phyloP scores from a whole-genome alignment of 73 alveolate genomes.

The Paramecium pentaurelia region DNA sequence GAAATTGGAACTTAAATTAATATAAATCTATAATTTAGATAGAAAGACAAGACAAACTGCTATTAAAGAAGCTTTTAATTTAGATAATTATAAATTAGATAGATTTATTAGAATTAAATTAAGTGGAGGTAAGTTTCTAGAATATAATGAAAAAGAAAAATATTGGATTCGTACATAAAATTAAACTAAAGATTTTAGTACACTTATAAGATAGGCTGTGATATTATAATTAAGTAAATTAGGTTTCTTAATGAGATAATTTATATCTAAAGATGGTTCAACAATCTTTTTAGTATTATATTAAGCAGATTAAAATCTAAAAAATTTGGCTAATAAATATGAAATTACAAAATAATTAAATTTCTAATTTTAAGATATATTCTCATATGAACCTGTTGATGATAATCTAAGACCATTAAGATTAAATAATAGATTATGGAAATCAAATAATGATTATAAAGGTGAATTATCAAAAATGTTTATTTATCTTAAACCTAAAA shows the following conservation, averaged over 20 bases:
- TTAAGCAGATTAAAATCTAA: background rate
- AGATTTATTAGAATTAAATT: background rate
- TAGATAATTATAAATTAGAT: background rate
- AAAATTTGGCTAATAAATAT: background rate
- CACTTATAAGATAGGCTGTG: background rate
- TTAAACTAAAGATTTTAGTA: background rate
- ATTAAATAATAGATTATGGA: conserved; percentile 17
- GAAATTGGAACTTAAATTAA: background rate
- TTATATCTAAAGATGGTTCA: background rate
- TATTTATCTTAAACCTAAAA: background rate
- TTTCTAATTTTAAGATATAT: background rate
- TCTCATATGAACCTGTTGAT: conserved; percentile 34
- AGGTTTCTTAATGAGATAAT: background rate
- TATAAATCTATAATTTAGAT: background rate
- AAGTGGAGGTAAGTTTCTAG: background rate
- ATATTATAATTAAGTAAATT: background rate
- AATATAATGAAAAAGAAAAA: background rate
- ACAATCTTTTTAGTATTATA: background rate
- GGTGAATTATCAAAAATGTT: background rate
- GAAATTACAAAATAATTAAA: background rate
- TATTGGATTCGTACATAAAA: background rate
- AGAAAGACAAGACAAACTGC: background rate
- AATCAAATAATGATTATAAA: background rate
- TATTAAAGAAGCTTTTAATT: background rate
- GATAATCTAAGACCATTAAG: conserved; percentile 2